Percentiles rank a stretch among this genome's conserved stretches.
phyloP scores from a whole-genome alignment of 2,329 filamentous ascomycete genomes.

The Apiospora kogelbergensis region DNA sequence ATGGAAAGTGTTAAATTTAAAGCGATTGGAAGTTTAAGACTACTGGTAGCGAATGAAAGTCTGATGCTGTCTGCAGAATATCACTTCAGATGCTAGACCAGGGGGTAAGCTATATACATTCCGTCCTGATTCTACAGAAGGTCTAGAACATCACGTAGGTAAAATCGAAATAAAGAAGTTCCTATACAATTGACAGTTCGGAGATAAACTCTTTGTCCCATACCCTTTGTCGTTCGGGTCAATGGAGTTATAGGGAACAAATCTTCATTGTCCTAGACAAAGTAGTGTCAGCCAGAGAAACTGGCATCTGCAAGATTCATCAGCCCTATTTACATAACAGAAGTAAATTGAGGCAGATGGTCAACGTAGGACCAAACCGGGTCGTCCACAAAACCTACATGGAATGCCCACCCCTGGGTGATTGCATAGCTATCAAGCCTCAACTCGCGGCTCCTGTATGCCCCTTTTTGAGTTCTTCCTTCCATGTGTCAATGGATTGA shows the following conservation, averaged over 20 bases:
- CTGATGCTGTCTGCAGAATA: not conserved
- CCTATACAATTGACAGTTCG: not conserved
- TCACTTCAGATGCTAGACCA: not conserved
- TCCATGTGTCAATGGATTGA: too few species aligned
- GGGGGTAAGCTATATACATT: not conserved
- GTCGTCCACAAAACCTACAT: too few species aligned
- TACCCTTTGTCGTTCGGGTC: not conserved
- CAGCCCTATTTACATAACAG: not conserved
- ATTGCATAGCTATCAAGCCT: too few species aligned
- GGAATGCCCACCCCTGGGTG: too few species aligned
- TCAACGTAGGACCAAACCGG: too few species aligned
- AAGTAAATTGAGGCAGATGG: too few species aligned
- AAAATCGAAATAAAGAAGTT: not conserved
- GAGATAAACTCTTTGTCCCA: not conserved
- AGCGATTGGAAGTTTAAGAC: not conserved
- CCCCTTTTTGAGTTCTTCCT: too few species aligned
- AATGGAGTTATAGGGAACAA: accelerated
- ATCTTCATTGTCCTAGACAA: not conserved
- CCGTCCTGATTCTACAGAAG: not conserved
- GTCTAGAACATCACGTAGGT: not conserved
- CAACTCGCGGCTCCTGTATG: too few species aligned
- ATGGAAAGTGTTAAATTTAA: not conserved
- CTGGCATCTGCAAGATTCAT: not conserved
- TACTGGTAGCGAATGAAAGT: not conserved
- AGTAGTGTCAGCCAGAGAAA: not conserved